These are phyloP conservation scores for Leptographium radiaticola DNA, from an alignment of 2,329 filamentous ascomycete genomes.

Conservation along the genomic window DNA sequence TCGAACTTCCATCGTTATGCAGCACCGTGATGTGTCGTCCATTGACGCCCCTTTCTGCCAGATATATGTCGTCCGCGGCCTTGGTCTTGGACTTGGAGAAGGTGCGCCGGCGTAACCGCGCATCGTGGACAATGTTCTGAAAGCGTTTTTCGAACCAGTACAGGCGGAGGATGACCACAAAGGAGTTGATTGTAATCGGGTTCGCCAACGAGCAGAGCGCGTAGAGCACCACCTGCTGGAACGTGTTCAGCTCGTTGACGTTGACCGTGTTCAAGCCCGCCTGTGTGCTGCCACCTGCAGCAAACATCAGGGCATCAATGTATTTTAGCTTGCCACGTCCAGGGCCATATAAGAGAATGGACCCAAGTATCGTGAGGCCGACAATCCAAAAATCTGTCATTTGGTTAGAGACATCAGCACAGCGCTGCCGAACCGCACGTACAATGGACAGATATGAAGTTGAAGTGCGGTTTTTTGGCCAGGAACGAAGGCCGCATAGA, in stretches of 20 bases:
- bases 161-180: slow-evolving; percentile 80
- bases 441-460: slow-evolving; percentile 76
- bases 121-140: slow-evolving; percentile 66
- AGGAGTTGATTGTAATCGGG: slow-evolving; percentile 72
- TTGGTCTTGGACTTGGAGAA: slow-evolving; percentile 48
- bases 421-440: slow-evolving; percentile 20
- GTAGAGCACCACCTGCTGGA: slow-evolving; percentile 63
- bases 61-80: slow-evolving; percentile 27
- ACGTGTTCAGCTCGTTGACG: slow-evolving; percentile 53
- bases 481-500: background rate
- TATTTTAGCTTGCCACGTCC: slow-evolving; percentile 51
- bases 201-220: slow-evolving; percentile 61
- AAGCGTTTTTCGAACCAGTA: slow-evolving; percentile 99
- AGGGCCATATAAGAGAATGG: slow-evolving; percentile 59
- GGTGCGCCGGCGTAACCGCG: slow-evolving; percentile 50
- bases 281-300: slow-evolving; percentile 77
- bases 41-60: slow-evolving; percentile 50
- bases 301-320: slow-evolving; percentile 81
- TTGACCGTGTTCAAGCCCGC: slow-evolving; percentile 79
- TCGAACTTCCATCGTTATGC: slow-evolving; percentile 38
- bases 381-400: slow-evolving; percentile 54
- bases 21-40: slow-evolving; percentile 54
- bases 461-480: slow-evolving; percentile 18
- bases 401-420: background rate
- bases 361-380: slow-evolving; percentile 56